These are phyloP conservation scores for Backusella parvicylindrica DNA, from an alignment of 192 early-diverging fungal species.

Conservation along the genomic window DNA sequence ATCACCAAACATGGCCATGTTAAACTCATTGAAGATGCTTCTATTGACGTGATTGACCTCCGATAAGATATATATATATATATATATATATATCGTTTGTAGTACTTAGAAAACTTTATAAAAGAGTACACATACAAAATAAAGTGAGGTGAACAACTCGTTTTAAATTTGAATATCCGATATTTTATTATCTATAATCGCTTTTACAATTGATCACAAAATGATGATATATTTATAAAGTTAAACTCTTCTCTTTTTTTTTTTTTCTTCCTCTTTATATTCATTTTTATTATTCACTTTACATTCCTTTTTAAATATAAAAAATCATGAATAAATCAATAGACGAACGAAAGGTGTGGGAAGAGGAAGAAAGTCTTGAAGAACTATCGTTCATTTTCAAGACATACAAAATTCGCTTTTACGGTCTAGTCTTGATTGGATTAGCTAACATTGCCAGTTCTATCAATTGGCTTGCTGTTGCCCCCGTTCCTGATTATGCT, in stretches of 20 bases:
- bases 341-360: neutral
- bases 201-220: neutral
- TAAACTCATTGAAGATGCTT: neutral
- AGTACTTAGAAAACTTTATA: too few relatives aligned
- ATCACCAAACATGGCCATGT: neutral
- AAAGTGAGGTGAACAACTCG: neutral
- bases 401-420: slow-evolving; percentile 41
- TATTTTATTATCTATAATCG: neutral
- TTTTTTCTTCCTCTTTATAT: neutral
- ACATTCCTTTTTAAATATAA: neutral
- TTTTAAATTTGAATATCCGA: neutral
- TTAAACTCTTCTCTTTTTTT: neutral
- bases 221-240: neutral
- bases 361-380: neutral
- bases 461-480: slow-evolving; percentile 43
- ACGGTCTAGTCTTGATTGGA: slow-evolving; percentile 38
- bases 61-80: neutral
- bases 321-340: neutral
- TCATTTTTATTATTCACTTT: too few relatives aligned
- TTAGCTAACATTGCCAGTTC: slow-evolving; percentile 42
- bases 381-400: neutral
- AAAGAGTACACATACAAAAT: neutral
- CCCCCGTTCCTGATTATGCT: slow-evolving; percentile 39
- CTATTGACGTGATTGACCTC: neutral
- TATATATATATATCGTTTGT: neutral